Conservation (phyloP, 2,329 filamentous ascomycete species). For the Aureobasidium sp. region DNA sequence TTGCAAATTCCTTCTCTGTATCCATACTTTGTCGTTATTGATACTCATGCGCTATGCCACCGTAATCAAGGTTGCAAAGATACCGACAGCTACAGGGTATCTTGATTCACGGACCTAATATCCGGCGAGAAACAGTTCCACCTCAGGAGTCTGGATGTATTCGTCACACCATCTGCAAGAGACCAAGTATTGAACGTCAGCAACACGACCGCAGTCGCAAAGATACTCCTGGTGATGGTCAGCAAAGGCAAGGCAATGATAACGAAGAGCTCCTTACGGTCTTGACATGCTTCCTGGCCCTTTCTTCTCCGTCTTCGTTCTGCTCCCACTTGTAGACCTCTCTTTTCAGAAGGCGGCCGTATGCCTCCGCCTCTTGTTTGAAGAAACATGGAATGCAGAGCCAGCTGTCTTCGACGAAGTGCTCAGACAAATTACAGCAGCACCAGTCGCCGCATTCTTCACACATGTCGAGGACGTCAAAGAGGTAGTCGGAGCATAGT, state of each 20-base stretch:
- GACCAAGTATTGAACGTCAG: neutral
- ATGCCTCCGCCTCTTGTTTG: neutral
- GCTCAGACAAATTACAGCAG: neutral
- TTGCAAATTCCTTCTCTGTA: neutral
- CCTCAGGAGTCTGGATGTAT: constrained; percentile 29
- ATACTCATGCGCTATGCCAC: neutral
- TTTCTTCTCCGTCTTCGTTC: neutral
- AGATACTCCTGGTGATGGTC: neutral
- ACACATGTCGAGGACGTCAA: neutral
- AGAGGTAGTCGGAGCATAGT: neutral
- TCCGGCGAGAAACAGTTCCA: constrained; percentile 19
- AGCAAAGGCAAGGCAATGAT: neutral
- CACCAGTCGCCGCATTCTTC: neutral
- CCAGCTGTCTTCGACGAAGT: neutral
- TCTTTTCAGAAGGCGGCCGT: constrained; percentile 31
- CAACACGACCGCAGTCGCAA: constrained; percentile 6
- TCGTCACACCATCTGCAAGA: neutral
- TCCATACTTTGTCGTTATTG: neutral
- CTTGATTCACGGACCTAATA: no score
- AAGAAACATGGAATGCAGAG: constrained; percentile 13
- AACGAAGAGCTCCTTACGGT: neutral
- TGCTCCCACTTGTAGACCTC: neutral
- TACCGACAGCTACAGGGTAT: neutral
- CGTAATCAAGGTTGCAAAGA: neutral
- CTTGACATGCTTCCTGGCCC: neutral